phyloP scores from a whole-genome alignment of 2,329 filamentous ascomycete genomes.

The Blumeria graminis region DNA sequence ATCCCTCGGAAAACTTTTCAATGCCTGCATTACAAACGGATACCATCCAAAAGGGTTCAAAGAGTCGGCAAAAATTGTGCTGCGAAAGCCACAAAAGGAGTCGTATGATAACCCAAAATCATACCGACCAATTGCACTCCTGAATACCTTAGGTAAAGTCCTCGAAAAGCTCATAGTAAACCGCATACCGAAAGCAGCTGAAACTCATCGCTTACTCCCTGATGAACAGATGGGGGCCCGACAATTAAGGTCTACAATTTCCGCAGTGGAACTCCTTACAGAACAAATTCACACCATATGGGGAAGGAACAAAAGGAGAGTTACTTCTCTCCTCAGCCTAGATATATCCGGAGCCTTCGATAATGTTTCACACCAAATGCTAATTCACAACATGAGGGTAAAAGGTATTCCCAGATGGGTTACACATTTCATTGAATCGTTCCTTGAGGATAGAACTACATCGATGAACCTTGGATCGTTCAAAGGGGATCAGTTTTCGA shows the following conservation, averaged over 20 bases:
- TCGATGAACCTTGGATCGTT: background rate
- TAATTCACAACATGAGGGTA: background rate
- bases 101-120: background rate
- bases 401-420: background rate
- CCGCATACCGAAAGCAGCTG: background rate
- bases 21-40: no score
- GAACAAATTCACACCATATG: background rate
- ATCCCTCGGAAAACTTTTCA: no score
- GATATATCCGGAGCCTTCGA: background rate
- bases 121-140: background rate
- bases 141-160: background rate
- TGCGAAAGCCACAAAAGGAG: no score
- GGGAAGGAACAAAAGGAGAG: background rate
- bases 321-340: background rate
- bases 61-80: no score
- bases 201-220: background rate
- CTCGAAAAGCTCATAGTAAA: background rate
- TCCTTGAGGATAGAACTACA: background rate
- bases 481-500: background rate
- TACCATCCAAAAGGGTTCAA: no score
- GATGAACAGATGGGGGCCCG: background rate
- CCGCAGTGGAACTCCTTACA: background rate
- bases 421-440: background rate
- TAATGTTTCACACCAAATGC: background rate
- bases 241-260: background rate